phyloP scores from a whole-genome alignment of 805 yeast genomes.

The Candida koratica region DNA sequence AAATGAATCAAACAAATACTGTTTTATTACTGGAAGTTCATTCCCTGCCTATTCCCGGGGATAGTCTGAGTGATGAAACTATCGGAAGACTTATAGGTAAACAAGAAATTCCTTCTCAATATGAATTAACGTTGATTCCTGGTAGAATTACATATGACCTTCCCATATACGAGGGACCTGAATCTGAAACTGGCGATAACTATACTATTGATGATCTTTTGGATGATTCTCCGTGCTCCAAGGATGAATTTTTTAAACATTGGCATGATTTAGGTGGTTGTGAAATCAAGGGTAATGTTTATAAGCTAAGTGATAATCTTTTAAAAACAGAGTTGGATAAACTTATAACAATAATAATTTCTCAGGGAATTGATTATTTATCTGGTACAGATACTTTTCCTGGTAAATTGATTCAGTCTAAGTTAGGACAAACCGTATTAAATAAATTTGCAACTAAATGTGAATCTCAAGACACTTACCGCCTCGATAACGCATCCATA shows the following conservation, averaged over 20 bases:
- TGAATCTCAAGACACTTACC: constrained; percentile 18
- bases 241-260: constrained; percentile 43
- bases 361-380: constrained; percentile 22
- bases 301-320: constrained; percentile 22
- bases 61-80: not conserved
- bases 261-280: constrained; percentile 60
- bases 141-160: constrained; percentile 28
- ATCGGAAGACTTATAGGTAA: constrained; percentile 22
- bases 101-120: constrained; percentile 28
- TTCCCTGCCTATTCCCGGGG: not conserved
- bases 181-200: not conserved
- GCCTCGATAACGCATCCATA: constrained; percentile 41
- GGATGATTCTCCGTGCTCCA: constrained; percentile 51
- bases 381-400: constrained; percentile 1
- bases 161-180: constrained; percentile 23
- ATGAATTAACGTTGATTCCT: constrained; percentile 26
- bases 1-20: constrained; percentile 84
- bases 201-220: constrained; percentile 13
- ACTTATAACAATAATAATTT: constrained; percentile 25
- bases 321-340: constrained; percentile 26
- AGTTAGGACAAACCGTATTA: not conserved
- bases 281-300: constrained; percentile 43
- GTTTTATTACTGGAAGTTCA: constrained; percentile 43
- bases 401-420: not conserved
- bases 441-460: constrained; percentile 6